phyloP scores from a whole-genome alignment of 768 basidiomycete genomes.

The Dentipellis sp. region DNA sequence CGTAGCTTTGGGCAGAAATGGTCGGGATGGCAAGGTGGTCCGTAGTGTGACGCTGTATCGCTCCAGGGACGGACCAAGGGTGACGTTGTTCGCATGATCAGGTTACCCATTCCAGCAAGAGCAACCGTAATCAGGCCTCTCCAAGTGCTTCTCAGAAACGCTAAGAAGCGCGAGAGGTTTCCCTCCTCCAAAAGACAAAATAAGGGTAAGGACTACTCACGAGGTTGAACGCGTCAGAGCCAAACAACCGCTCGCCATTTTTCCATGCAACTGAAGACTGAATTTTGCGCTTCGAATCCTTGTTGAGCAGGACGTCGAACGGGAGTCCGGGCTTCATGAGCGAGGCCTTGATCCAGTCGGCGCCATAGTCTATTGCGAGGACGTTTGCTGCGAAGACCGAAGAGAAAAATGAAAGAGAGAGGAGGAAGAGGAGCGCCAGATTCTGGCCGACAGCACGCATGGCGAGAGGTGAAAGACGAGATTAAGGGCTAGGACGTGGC shows the following conservation, averaged over 20 bases:
- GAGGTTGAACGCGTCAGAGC: slow-evolving; percentile 79
- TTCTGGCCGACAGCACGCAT: slow-evolving; percentile 7
- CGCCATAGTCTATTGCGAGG: slow-evolving; percentile 96
- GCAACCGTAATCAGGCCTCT: no score
- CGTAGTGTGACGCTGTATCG: no score
- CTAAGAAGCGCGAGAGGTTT: no score
- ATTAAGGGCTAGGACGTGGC: slow-evolving; percentile 3
- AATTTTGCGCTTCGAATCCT: slow-evolving; percentile 95
- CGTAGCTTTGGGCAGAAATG: no score
- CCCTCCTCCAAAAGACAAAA: no score
- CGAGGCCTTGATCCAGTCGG: slow-evolving; percentile 95
- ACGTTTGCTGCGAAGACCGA: slow-evolving; percentile 45
- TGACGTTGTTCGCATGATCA: no score
- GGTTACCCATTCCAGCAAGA: no score
- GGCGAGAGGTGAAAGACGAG: neutral
- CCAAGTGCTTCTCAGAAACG: no score
- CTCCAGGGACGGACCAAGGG: no score
- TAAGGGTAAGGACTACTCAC: slow-evolving; percentile 36
- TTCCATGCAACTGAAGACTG: slow-evolving; percentile 89
- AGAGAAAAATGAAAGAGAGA: slow-evolving; percentile 16
- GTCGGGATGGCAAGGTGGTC: no score
- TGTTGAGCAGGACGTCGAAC: slow-evolving; percentile 93
- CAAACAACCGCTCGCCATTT: slow-evolving; percentile 82
- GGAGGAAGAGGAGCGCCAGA: slow-evolving; percentile 5
- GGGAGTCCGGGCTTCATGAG: slow-evolving; percentile 90